A percentile compares a stretch with the other conserved stretches of the same genome.
phyloP scores from a whole-genome alignment of 208 protist species.

The Strigomonas culicis region DNA sequence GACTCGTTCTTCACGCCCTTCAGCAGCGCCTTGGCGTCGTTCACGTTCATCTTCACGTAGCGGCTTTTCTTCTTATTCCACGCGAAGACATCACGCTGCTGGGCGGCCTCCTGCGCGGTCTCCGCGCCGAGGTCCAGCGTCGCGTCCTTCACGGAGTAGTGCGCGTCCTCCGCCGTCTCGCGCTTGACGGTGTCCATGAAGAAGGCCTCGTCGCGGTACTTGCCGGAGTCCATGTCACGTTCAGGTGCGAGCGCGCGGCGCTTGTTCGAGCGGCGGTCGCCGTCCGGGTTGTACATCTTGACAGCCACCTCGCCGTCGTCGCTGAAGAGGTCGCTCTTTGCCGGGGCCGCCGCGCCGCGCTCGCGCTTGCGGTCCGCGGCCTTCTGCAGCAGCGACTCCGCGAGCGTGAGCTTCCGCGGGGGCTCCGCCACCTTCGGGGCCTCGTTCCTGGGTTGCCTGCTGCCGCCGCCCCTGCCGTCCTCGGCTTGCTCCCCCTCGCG shows the following conservation, averaged over 20 bases:
- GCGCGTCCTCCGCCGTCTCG: constrained; percentile 64
- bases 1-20: constrained; percentile 91
- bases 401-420: constrained; percentile 49
- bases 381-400: constrained; percentile 72
- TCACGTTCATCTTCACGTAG: constrained; percentile 89
- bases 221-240: constrained; percentile 26
- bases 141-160: constrained; percentile 88
- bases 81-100: constrained; percentile 86
- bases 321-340: constrained; percentile 26
- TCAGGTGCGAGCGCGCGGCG: constrained; percentile 12
- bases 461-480: not conserved
- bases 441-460: not conserved
- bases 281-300: not conserved
- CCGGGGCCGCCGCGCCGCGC: constrained; percentile 14
- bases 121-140: constrained; percentile 87
- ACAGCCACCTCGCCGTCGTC: constrained; percentile 17
- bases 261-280: not conserved
- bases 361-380: constrained; percentile 78
- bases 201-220: constrained; percentile 77
- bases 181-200: constrained; percentile 67
- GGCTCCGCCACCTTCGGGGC: not conserved
- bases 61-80: constrained; percentile 94
- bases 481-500: constrained; percentile 4
- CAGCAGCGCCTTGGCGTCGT: constrained; percentile 85
- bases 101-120: constrained; percentile 71